Percentiles rank a stretch among this genome's conserved stretches.
These are phyloP conservation scores for Grammothele lineata DNA, from an alignment of 768 basidiomycete species.

Conservation along the genomic window DNA sequence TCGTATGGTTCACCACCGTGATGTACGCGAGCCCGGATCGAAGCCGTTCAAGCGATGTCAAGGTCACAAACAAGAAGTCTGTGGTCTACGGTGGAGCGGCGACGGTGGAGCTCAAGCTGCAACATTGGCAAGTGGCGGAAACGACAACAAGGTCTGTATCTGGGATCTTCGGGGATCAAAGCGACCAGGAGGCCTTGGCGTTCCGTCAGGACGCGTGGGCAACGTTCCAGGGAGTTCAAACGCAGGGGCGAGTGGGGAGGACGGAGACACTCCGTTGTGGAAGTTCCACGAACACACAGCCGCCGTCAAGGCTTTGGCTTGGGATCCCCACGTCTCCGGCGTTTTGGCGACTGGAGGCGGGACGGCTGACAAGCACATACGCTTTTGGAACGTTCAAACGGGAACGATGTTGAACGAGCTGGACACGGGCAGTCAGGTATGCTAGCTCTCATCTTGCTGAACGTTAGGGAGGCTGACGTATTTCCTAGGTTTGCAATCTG, in stretches of 20 bases:
- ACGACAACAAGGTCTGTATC: conserved; percentile 98
- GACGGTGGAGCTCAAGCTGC: conserved; percentile 43
- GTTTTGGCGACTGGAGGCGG: conserved; percentile 94
- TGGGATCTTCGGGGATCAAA: conserved; percentile 83
- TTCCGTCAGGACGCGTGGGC: conserved; percentile 11
- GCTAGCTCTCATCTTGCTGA: conserved; percentile 14
- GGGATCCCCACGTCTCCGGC: conserved; percentile 93
- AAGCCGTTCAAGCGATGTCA: conserved; percentile 68
- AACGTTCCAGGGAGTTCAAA: conserved; percentile 19
- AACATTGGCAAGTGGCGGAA: conserved; percentile 87
- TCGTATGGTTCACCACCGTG: conserved; percentile 85
- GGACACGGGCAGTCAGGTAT: conserved; percentile 94
- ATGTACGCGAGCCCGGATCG: conserved; percentile 68
- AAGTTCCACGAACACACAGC: conserved; percentile 97
- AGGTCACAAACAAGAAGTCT: conserved; percentile 91
- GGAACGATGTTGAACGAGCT: conserved; percentile 83
- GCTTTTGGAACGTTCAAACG: conserved; percentile 93
- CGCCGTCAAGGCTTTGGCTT: conserved; percentile 96
- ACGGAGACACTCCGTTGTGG: conserved; percentile 65
- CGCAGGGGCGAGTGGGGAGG: conserved; percentile 21
- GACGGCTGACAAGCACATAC: conserved; percentile 97
- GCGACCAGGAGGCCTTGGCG: conserved; percentile 31
- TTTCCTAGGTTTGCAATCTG: conserved; percentile 85
- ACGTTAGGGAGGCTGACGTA: background rate
- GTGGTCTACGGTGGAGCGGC: conserved; percentile 89